Conservation (phyloP, 108 stramenopile genomes). For the Cyclotella sp. region DNA sequence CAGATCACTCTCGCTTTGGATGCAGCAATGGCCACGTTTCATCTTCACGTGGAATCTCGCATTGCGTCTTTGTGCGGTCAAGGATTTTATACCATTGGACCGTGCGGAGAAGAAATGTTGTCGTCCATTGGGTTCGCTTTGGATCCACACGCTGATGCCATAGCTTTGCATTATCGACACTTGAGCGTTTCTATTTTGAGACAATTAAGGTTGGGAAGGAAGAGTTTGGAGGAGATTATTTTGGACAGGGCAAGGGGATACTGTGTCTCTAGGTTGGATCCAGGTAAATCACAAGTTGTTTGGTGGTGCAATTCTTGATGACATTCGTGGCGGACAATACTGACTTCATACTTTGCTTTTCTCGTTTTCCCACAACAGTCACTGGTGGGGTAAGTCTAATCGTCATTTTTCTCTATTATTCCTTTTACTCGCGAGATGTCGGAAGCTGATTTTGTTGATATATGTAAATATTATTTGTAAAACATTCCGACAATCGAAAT, state of each 20-base stretch:
- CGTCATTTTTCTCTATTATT: neutral
- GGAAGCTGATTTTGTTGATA: too few relatives aligned
- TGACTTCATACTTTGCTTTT: neutral
- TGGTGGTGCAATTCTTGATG: conserved; percentile 41
- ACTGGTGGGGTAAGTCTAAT: conserved; percentile 12
- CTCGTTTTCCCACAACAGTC: neutral
- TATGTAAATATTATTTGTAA: neutral
- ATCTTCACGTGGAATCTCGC: conserved; percentile 80
- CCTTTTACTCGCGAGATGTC: neutral
- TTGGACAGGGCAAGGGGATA: conserved; percentile 85
- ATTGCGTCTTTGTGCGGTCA: conserved; percentile 78
- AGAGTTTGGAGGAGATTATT: conserved; percentile 62
- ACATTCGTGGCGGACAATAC: neutral
- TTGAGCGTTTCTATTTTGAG: conserved; percentile 65
- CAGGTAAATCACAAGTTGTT: conserved; percentile 62
- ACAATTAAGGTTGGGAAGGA: conserved; percentile 48
- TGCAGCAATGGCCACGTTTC: conserved; percentile 78
- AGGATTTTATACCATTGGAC: conserved; percentile 92
- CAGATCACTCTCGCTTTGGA: conserved; percentile 56
- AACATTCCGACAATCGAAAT: neutral
- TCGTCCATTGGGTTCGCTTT: conserved; percentile 59
- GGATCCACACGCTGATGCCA: conserved; percentile 54
- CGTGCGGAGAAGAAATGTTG: conserved; percentile 85
- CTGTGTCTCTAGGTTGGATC: conserved; percentile 71
- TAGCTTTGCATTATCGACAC: conserved; percentile 89